Evolutionary conservation across 2,329 filamentous ascomycete species (phyloP).

Genomic region (Aspergillus versicolor): DNA sequence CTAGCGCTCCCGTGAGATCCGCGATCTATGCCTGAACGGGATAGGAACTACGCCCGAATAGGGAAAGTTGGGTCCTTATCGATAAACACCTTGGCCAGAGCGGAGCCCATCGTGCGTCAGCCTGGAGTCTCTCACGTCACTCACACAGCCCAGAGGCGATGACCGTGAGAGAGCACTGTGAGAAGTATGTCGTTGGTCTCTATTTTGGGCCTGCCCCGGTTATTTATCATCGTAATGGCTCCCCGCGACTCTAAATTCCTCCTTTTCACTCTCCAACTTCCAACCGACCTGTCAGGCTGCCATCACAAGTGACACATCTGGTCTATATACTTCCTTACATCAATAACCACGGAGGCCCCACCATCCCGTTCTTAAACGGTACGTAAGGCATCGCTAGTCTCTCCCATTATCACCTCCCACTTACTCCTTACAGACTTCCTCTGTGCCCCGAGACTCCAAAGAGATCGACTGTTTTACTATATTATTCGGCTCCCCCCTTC

Average conservation of each 20-base stretch:
- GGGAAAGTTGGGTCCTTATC: constrained; percentile 16
- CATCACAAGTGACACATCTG: not conserved
- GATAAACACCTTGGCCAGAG: constrained; percentile 18
- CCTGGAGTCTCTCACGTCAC: constrained; percentile 24
- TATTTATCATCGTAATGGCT: not conserved
- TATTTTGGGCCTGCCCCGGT: not conserved
- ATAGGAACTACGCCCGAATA: constrained; percentile 5
- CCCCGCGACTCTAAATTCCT: not conserved
- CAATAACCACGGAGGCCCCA: constrained; percentile 9
- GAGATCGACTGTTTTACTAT: not conserved
- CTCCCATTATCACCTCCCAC: constrained; percentile 17
- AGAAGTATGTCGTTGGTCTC: not conserved
- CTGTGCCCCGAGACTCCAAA: not conserved
- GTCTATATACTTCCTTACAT: constrained; percentile 2
- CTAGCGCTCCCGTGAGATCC: constrained; percentile 17
- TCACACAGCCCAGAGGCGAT: constrained; percentile 7
- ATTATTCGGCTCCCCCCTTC: not conserved
- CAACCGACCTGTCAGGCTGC: not conserved
- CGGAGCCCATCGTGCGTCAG: constrained; percentile 29
- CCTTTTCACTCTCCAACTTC: not conserved
- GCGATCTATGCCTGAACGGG: constrained; percentile 12
- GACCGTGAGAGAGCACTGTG: not conserved
- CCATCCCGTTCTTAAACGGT: constrained; percentile 10
- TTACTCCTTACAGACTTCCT: constrained; percentile 12
- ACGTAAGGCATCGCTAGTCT: constrained; percentile 20